A percentile compares a stretch with the other conserved stretches of the same genome.
Conservation (phyloP, 768 basidiomycete genomes). For the Psilocybe cubensis region DNA sequence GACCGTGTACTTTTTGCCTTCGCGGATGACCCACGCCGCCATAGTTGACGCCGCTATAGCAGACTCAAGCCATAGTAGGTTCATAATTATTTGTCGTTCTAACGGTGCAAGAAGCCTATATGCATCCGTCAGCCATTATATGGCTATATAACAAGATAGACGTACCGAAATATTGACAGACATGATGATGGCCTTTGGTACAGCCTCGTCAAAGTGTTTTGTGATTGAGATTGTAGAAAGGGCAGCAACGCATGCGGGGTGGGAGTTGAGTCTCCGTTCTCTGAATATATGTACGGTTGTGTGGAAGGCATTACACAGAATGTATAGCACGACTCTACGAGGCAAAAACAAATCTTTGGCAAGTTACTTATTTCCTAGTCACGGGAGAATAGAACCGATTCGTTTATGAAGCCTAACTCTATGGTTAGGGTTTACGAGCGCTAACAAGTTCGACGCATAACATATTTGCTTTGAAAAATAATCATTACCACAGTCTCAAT, state of each 20-base stretch:
- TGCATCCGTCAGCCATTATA: slow-evolving; percentile 21
- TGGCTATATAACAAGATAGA: slow-evolving; percentile 14
- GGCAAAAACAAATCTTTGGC: too few species aligned
- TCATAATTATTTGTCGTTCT: slow-evolving; percentile 87
- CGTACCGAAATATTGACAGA: slow-evolving; percentile 86
- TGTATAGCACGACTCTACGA: too few species aligned
- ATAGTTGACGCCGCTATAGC: slow-evolving; percentile 68
- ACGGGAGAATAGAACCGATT: too few species aligned
- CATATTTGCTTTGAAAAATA: too few species aligned
- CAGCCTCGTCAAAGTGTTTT: slow-evolving; percentile 74
- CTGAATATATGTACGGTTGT: slow-evolving; percentile 29
- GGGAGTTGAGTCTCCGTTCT: slow-evolving; percentile 28
- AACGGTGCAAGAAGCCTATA: slow-evolving; percentile 74
- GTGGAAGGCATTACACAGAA: slow-evolving; percentile 26
- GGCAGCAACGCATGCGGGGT: slow-evolving; percentile 71
- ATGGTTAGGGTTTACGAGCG: neutral
- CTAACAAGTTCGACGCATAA: too few species aligned
- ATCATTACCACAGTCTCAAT: too few species aligned
- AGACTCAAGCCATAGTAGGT: slow-evolving; percentile 85
- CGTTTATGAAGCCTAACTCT: neutral
- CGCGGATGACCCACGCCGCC: slow-evolving; percentile 76
- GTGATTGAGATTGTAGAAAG: slow-evolving; percentile 82
- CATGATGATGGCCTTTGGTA: slow-evolving; percentile 89
- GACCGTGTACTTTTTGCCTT: slow-evolving; percentile 64
- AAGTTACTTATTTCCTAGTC: too few species aligned